Conservation (phyloP, 345 rosid species). For the Brassica carinata region DNA sequence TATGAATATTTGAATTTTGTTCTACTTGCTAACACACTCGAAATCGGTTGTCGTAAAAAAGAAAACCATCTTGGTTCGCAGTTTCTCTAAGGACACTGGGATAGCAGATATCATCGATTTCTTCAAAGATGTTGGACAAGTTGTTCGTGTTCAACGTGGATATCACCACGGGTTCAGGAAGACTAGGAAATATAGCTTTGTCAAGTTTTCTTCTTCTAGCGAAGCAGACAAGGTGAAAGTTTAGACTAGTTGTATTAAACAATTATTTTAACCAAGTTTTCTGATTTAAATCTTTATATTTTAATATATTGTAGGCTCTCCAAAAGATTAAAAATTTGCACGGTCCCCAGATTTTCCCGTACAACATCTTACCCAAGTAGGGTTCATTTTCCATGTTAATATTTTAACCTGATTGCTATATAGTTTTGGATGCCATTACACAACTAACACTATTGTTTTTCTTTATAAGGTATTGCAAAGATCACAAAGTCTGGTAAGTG, state of each 20-base stretch:
- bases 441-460: background rate
- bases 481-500: background rate
- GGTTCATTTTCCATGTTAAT: background rate
- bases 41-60: background rate
- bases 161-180: background rate
- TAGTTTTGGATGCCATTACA: background rate
- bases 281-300: background rate
- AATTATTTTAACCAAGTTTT: background rate
- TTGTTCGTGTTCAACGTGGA: background rate
- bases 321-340: background rate
- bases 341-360: background rate
- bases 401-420: background rate
- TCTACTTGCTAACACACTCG: background rate
- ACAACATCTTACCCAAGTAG: background rate
- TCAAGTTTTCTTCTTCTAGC: background rate
- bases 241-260: background rate
- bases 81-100: background rate
- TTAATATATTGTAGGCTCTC: background rate
- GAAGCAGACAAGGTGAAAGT: background rate
- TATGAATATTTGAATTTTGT: background rate
- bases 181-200: background rate
- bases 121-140: background rate
- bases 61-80: background rate
- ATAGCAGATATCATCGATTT: background rate
- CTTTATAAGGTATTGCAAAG: background rate